Base-by-base conservation (phyloP, 352 stramenopile species). In the Globisporangium irregulare region DNA sequence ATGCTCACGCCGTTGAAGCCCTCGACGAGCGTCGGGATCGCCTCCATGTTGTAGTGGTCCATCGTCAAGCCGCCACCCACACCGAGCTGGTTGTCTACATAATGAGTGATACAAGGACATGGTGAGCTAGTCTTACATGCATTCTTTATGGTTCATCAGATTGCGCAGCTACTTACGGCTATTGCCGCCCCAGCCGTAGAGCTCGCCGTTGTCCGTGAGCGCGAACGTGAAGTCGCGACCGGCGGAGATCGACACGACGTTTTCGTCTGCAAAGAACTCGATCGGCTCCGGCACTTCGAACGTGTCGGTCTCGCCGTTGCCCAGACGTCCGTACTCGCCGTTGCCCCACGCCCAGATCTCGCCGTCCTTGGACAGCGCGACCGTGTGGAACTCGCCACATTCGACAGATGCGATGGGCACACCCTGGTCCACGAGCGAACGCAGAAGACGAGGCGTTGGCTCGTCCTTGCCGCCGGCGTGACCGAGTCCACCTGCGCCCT, bases 21-120 rank as follows among this genome's bases (percentile, higher is more conserved):
- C 66, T 96, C 87, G 6, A 97, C 79, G 32, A 89, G 78, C 54
- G 90, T 86, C n/a, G 93, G 93, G 69, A 97, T 92, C 24, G 92
- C 89, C 73, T 98, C 93, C 79, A 98, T 97, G 76, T 94, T 93
- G 85, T 97, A 98, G 38, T 97, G 86, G 68, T 98, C 93, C 84
- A 98, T 96, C 25, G 87, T 78, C 32, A 98, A 66, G 14, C 92
- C 90, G 20, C 92, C 91, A 20, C 91, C 92, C 34, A 97, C 84
- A 25, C 92, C 92, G 34, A 98, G 67, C 70, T 98, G 92, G 68
- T 92, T 93, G 70, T 95, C 87, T 94, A 67, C 50, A 69, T 4
- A 55, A 1, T 5, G 22, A 25, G 56, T 41, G 60, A 46, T 14
- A 48, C 36, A 61, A 24, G 18, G 15, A 4, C 2, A 29, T 3